Evolutionary conservation across 2,329 filamentous ascomycete species (phyloP), one percentile per base, ranked within the genome.

Genomic region (Aureobasidium sp.): DNA sequence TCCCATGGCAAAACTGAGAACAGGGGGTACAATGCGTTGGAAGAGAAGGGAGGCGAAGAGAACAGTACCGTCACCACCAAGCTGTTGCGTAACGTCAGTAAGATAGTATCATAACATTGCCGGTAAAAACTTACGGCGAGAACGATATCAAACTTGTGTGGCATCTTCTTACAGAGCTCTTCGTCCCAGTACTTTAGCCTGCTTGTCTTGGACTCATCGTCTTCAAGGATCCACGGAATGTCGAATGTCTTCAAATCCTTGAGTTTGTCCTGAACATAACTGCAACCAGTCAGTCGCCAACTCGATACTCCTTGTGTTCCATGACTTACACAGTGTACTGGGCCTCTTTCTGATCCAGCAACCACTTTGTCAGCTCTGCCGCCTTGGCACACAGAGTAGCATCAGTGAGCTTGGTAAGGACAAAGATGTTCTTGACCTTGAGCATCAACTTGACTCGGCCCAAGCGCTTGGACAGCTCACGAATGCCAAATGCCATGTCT

Each of bases 401-500:
- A 72, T 99, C 94, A 71, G 95, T 87, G n/a, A 88, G 87, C 74
- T 99, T 99, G 45, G 91, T 95, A 53, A 99, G 79, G 36, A 99
- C 78, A 70, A 97, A 96, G 34, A 99, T 86, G 62, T 84, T 88
- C 72, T 85, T 85, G 66, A 96, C 90, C 59, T 87, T 87, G 67
- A 96, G 85, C 72, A 88, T 89, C 65, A 99, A 80, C 63, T 87
- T 85, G 72, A 97, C 87, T 74, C 87, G 91, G 57, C 90, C 89
- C 63, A 97, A 77, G 64, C 90, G 88, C 70, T 96, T 89, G 34
- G 90, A 93, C 63, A 99, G 79, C 75, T 97, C 91, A 52, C 94
- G 83, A 63, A 97, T 94, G 29, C 93, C 92, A 85, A 93, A 92
- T 0, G 93, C 92, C 93, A 99, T 97, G 69, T 97, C 94, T 15